These are phyloP conservation scores for Bolboschoenus planiculmis DNA, from an alignment of 176 grass and related monocot genomes.

Conservation along the genomic window DNA sequence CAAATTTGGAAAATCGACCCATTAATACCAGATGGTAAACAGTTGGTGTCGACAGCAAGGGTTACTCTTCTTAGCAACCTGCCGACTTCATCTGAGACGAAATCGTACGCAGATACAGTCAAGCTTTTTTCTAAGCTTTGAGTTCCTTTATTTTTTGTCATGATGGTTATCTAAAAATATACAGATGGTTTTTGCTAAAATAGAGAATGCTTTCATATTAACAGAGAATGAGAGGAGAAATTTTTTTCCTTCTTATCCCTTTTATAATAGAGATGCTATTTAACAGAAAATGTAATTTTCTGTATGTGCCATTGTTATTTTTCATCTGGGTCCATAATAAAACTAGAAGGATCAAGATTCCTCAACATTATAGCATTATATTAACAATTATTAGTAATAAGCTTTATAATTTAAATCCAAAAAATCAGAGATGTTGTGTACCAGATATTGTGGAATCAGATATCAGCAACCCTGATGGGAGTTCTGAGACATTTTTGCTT, in stretches of 20 bases:
- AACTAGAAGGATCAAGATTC: neutral
- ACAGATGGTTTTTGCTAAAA: neutral
- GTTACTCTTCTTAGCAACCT: constrained; percentile 49
- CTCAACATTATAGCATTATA: neutral
- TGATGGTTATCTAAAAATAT: neutral
- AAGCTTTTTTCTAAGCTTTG: constrained; percentile 67
- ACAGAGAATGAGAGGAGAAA: neutral
- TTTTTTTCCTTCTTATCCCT: neutral
- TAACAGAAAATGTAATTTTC: neutral
- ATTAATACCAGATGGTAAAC: constrained; percentile 34
- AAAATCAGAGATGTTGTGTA: neutral
- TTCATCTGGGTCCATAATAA: neutral
- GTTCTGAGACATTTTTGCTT: neutral
- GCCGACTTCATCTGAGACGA: constrained; percentile 27
- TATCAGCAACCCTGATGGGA: neutral
- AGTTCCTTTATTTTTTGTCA: neutral
- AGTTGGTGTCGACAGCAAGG: constrained; percentile 50
- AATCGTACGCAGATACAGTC: constrained; percentile 30
- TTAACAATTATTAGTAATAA: neutral
- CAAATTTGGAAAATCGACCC: constrained; percentile 47
- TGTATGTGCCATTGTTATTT: neutral
- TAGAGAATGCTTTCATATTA: neutral
- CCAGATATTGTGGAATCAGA: neutral
- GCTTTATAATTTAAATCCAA: neutral
- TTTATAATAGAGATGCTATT: neutral